Evolutionary conservation across 2,329 filamentous ascomycete genomes (phyloP).

Genomic region (Colletotrichum sidae): DNA sequence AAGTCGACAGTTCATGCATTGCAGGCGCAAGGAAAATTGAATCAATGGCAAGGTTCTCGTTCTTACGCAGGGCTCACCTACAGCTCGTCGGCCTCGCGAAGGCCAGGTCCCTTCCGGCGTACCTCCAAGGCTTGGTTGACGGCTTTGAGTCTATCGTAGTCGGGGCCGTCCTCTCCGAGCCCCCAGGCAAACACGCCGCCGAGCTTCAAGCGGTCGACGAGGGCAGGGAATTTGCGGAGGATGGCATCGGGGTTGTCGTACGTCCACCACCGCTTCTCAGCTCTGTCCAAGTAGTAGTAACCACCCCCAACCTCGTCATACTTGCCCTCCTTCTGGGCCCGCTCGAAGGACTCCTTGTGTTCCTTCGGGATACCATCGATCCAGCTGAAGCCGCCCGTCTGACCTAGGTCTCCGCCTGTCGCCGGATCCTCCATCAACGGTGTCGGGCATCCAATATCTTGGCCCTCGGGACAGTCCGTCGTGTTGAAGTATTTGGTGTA

Average conservation of each 20-base stretch:
- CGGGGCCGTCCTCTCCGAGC: constrained; percentile 72
- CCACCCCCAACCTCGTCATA: constrained; percentile 71
- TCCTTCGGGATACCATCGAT: constrained; percentile 65
- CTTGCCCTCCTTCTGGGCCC: constrained; percentile 62
- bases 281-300: constrained; percentile 74
- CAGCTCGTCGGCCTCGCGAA: constrained; percentile 31
- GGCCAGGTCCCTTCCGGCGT: constrained; percentile 19
- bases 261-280: constrained; percentile 75
- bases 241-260: constrained; percentile 76
- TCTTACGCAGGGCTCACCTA: constrained; percentile 32
- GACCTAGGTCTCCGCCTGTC: constrained; percentile 68
- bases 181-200: constrained; percentile 84
- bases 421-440: constrained; percentile 67
- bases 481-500: constrained; percentile 75
- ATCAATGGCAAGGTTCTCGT: constrained; percentile 1
- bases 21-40: neutral
- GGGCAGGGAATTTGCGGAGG: constrained; percentile 68
- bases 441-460: constrained; percentile 66
- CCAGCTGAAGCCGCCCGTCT: constrained; percentile 70
- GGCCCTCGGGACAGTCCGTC: constrained; percentile 50
- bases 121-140: constrained; percentile 42
- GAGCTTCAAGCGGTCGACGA: constrained; percentile 67
- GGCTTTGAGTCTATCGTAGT: constrained; percentile 54
- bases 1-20: constrained; percentile 27
- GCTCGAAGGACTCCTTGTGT: constrained; percentile 66